Conservation (phyloP, 768 basidiomycete species). For the Hygrophoropsis aurantiaca region DNA sequence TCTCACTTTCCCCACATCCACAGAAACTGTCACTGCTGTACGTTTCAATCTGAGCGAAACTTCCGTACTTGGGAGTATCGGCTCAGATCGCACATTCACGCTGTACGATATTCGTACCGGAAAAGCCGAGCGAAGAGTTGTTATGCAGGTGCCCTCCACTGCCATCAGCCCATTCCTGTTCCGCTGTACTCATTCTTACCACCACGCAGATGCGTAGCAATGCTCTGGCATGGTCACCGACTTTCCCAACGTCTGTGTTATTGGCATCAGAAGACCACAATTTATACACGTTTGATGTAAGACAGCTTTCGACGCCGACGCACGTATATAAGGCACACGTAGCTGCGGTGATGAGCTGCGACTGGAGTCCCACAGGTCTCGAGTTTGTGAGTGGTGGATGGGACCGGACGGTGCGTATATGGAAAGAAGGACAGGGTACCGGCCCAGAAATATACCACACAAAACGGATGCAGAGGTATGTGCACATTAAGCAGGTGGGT, state of each 20-base stretch:
- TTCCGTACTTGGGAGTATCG: constrained; percentile 91
- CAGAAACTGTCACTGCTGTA: constrained; percentile 85
- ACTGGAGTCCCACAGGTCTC: constrained; percentile 95
- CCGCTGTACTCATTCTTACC: neutral
- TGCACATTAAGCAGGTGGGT: constrained; percentile 10
- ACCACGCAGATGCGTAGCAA: constrained; percentile 87
- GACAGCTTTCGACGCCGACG: constrained; percentile 75
- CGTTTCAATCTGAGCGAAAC: constrained; percentile 94
- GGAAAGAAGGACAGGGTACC: constrained; percentile 83
- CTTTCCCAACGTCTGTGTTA: constrained; percentile 86
- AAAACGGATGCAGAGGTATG: constrained; percentile 99
- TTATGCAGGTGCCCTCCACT: constrained; percentile 81
- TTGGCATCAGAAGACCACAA: constrained; percentile 99
- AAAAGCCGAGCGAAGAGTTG: constrained; percentile 87
- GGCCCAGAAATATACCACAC: constrained; percentile 93
- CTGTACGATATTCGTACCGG: constrained; percentile 96
- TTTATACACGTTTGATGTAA: constrained; percentile 95
- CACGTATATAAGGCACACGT: constrained; percentile 98
- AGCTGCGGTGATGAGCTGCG: constrained; percentile 93
- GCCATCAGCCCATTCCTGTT: neutral
- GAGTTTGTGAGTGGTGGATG: constrained; percentile 97
- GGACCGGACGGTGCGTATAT: constrained; percentile 92
- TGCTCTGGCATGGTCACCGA: constrained; percentile 92
- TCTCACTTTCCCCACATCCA: constrained; percentile 81
- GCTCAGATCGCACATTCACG: constrained; percentile 93